These are phyloP conservation scores for Zelopaecilomyces penicillatus DNA, from an alignment of 2,329 filamentous ascomycete species.

Conservation along the genomic window DNA sequence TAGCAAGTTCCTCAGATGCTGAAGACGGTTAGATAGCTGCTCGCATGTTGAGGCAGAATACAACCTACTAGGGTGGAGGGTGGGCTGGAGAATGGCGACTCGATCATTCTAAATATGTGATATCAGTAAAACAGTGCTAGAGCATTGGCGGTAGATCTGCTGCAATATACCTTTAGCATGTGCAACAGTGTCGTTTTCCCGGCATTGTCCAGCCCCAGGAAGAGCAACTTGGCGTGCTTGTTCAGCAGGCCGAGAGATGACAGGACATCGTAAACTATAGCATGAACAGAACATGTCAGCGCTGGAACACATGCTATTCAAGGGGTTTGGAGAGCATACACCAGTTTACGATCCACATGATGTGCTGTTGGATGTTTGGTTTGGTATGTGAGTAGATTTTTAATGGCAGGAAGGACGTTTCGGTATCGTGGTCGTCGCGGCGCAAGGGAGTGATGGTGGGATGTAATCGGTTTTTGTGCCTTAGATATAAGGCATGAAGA, in stretches of 20 bases:
- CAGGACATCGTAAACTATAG: slow-evolving; percentile 74
- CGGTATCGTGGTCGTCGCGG: too few relatives aligned
- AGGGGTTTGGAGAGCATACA: slow-evolving; percentile 50
- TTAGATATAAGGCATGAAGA: too few relatives aligned
- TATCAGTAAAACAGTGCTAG: slow-evolving; percentile 14
- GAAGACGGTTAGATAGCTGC: slow-evolving; percentile 11
- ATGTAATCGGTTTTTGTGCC: too few relatives aligned
- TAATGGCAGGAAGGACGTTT: too few relatives aligned
- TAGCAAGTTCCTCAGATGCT: slow-evolving; percentile 87
- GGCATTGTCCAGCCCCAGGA: slow-evolving; percentile 88
- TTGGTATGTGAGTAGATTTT: too few relatives aligned
- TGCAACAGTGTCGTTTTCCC: slow-evolving; percentile 91
- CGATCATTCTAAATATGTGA: slow-evolving; percentile 64
- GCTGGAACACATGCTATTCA: slow-evolving; percentile 5
- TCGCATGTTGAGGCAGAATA: not conserved
- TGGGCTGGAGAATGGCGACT: slow-evolving; percentile 83
- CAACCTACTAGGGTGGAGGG: slow-evolving; percentile 76
- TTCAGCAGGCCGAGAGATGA: slow-evolving; percentile 81
- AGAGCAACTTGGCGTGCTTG: slow-evolving; percentile 93
- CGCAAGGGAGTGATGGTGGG: too few relatives aligned
- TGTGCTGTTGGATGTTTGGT: slow-evolving; percentile 19
- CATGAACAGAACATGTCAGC: slow-evolving; percentile 22
- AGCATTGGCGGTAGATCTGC: not conserved
- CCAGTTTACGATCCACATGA: slow-evolving; percentile 94
- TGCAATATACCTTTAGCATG: slow-evolving; percentile 77